Evolutionary conservation across 2,329 filamentous ascomycete species (phyloP).

Genomic region (Aureobasidium sp.): DNA sequence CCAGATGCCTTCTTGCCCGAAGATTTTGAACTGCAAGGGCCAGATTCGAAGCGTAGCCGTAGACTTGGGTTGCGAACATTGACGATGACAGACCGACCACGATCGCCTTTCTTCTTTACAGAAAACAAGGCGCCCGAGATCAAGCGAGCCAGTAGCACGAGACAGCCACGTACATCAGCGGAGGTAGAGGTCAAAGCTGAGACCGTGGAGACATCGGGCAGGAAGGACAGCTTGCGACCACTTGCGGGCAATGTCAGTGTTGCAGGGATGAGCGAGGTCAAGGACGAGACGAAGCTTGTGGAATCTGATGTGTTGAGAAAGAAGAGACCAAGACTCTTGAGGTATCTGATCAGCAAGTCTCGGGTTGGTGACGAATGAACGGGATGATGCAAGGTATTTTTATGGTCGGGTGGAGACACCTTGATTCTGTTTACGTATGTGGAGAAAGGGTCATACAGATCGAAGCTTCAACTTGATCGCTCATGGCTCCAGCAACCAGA

Average conservation of each 20-base stretch:
- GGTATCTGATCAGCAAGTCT: conserved; percentile 9
- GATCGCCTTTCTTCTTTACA: conserved; percentile 13
- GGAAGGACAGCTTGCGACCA: neutral
- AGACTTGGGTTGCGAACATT: conserved; percentile 11
- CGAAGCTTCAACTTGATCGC: neutral
- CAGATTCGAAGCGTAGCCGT: conserved; percentile 11
- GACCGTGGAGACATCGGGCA: neutral
- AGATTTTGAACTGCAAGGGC: conserved; percentile 36
- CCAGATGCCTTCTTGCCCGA: conserved; percentile 40
- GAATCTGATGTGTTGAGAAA: conserved; percentile 25
- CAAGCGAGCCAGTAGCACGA: conserved; percentile 10
- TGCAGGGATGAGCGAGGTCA: conserved; percentile 13
- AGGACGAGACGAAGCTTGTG: conserved; percentile 21
- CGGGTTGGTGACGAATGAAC: conserved; percentile 2
- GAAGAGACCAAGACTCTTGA: conserved; percentile 21
- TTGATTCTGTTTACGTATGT: conserved; percentile 7
- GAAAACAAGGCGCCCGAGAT: conserved; percentile 12
- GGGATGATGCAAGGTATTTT: conserved; percentile 1
- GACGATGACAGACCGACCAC: conserved; percentile 14
- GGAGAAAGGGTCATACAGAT: neutral
- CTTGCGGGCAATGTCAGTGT: neutral
- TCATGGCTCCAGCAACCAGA: neutral
- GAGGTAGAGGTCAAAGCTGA: conserved; percentile 5
- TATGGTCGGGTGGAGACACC: conserved; percentile 4
- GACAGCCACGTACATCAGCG: neutral